phyloP scores from a whole-genome alignment of 768 basidiomycete genomes.

The Chalciporus chontae region DNA sequence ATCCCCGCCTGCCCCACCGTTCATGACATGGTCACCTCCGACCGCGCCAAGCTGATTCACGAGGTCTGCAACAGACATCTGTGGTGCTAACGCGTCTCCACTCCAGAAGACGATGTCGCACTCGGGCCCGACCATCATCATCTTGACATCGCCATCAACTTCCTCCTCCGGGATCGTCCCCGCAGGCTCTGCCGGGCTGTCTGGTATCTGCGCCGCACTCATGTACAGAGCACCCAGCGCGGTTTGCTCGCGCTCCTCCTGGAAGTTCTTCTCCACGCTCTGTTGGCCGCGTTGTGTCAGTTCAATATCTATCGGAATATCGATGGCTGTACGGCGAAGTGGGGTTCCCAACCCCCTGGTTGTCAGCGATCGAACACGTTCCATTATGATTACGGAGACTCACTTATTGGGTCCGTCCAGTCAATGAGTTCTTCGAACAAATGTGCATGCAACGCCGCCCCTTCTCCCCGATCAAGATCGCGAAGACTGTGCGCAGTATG shows the following conservation, averaged over 20 bases:
- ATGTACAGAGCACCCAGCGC: slow-evolving; percentile 76
- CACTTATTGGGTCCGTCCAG: slow-evolving; percentile 81
- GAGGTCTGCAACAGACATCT: slow-evolving; percentile 62
- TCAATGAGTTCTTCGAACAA: slow-evolving; percentile 84
- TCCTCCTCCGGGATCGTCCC: slow-evolving; percentile 63
- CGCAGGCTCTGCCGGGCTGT: slow-evolving; percentile 69
- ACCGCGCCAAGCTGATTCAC: slow-evolving; percentile 59
- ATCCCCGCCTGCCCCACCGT: slow-evolving; percentile 29
- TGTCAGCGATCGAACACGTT: slow-evolving; percentile 21
- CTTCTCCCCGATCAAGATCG: slow-evolving; percentile 85
- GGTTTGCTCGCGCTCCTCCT: slow-evolving; percentile 77
- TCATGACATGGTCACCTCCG: slow-evolving; percentile 39
- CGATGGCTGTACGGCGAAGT: slow-evolving; percentile 44
- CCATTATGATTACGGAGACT: slow-evolving; percentile 33
- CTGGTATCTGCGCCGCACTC: slow-evolving; percentile 67
- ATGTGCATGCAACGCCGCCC: slow-evolving; percentile 78
- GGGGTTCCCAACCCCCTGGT: neutral
- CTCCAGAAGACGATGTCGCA: slow-evolving; percentile 66
- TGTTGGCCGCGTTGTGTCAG: slow-evolving; percentile 53
- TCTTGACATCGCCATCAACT: slow-evolving; percentile 54
- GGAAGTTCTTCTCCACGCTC: slow-evolving; percentile 65
- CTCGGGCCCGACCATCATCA: slow-evolving; percentile 70
- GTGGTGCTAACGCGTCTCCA: slow-evolving; percentile 30
- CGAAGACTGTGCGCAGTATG: slow-evolving; percentile 70
- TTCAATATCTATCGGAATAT: slow-evolving; percentile 58